A percentile compares a stretch with the other conserved stretches of the same genome.
phyloP scores from a whole-genome alignment of 2,329 filamentous ascomycete genomes.

The Monosporascus sp. region DNA sequence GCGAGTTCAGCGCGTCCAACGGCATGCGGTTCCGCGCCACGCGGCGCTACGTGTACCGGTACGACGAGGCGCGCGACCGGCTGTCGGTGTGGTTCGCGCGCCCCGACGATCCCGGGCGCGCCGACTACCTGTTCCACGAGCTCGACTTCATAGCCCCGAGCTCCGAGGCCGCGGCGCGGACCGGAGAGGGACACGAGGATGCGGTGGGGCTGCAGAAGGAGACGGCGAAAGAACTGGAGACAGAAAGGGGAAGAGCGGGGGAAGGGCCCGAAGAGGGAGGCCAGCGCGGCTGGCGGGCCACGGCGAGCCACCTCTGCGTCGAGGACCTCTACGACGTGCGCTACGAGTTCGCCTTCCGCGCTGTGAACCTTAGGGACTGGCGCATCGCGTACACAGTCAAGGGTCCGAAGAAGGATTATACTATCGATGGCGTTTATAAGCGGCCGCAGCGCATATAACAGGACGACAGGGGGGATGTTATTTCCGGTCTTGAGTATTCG shows the following conservation, averaged over 20 bases:
- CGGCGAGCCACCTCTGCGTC: constrained; percentile 64
- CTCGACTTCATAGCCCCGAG: constrained; percentile 51
- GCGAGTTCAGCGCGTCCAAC: constrained; percentile 54
- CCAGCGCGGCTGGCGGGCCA: constrained; percentile 54
- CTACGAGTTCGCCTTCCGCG: constrained; percentile 61
- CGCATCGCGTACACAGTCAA: constrained; percentile 59
- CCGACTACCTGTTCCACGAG: constrained; percentile 72
- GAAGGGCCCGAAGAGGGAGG: constrained; percentile 18
- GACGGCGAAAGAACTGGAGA: neutral
- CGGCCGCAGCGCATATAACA: constrained; percentile 21
- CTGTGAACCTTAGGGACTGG: constrained; percentile 54
- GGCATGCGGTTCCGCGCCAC: constrained; percentile 55
- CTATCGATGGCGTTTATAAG: constrained; percentile 48
- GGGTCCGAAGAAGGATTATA: constrained; percentile 72
- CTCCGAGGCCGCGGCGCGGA: constrained; percentile 9
- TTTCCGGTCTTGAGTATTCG: too few relatives aligned
- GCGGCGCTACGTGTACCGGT: constrained; percentile 68
- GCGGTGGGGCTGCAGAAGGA: constrained; percentile 1
- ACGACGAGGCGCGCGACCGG: constrained; percentile 52
- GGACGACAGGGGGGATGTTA: neutral
- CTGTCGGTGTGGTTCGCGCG: constrained; percentile 72
- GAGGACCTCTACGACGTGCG: constrained; percentile 66
- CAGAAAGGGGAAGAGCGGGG: neutral
- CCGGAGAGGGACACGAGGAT: neutral
- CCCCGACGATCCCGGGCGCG: constrained; percentile 53